Base-by-base conservation (phyloP, 176 grass and related monocot genomes). In the Eleusine coracana region DNA sequence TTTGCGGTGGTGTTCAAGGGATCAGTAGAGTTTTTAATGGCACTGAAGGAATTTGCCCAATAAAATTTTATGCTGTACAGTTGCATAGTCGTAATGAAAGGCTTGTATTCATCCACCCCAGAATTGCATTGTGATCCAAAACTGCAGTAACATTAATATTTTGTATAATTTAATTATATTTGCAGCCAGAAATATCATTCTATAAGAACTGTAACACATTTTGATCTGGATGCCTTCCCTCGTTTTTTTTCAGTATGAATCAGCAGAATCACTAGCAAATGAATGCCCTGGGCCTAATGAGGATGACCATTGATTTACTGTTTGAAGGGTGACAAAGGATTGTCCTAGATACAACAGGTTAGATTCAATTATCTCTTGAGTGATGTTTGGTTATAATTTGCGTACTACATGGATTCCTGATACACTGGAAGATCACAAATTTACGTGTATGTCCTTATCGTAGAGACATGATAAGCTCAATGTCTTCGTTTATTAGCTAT, bases 281-380 rank as follows among this genome's bases (percentile, higher is more conserved):
- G 88, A 91, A 75, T 99, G 93, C 65, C 87, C 91, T 27, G 91
- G 96, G 17, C 82, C 69, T 46, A 68, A 86, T 73, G 93, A 99
- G 84, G 96, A 96, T 70, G 91, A 96, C 37, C 96, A 92, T 77
- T 99, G 70, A 99, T 79, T 70, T 79, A n/a, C 61, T 89, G 5
- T 85, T 18, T 52, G 18, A 86, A 51, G 36, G 23, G 14, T 74
- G 16, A 70, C 68, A 44, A 64, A 59, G 31, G 61, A 80, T 69
- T 79, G 51, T 46, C 14, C 34, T 90, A 79, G 23, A 71, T 44
- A 14, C 69, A 59, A 63, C 74, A 83, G 88, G 68, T 90, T 84
- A 88, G 68, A 23, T 74, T 82, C 13, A 69, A 28, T 52, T 7
- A 42, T 27, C 20, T 69, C 25, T 27, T 13, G n/a, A 69, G 75